Evolutionary conservation across 345 rosid species (phyloP), one percentile per base, ranked within the genome.

Genomic region (Microthlaspi erraticum): DNA sequence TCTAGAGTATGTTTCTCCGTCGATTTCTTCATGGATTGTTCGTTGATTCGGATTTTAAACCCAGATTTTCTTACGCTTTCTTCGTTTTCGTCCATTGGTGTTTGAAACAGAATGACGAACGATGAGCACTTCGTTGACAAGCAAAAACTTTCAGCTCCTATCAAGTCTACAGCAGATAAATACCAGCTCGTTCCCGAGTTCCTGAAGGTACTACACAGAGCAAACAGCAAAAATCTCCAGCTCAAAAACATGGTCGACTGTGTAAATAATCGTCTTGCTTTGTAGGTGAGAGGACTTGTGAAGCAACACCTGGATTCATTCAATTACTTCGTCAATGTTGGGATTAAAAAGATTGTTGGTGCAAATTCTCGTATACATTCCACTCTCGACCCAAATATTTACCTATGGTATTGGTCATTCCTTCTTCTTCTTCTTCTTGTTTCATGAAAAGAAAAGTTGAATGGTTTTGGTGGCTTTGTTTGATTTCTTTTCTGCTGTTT

Each of bases 251-350:
- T 37, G 5, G 1, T 9, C 54, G 46, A 26, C 9, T 64, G 19
- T 64, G 39, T 60, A n/a, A n/a, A n/a, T n/a, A 20, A 51, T 68
- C 19, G 42, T 53, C 7, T 64, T 45, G 18, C 58, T 36, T 39
- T 71, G 34, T 46, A 93, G 98, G 88, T 86, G 45, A 82, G 94
- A 75, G 98, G 98, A 55, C 78, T 91, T 60, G 98, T 93, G 86
- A 93, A 89, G 87, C 96, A 93, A 55, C 98, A 89, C 60, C 59
- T 93, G 70, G 96, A 91, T 79, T 93, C 98, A 0, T 88, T 88
- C 49, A 93, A 91, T 80, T 91, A 91, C 75, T 91, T 93, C 56
- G 78, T 89, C 17, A 81, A 88, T 64, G 75, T 79, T 0, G 97
- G 92, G 14, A 93, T 93, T 8, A 85, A 87, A 75, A 93, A 91